These are phyloP conservation scores for Hura crepitans DNA, from an alignment of 441 rosid species.

Conservation along the genomic window DNA sequence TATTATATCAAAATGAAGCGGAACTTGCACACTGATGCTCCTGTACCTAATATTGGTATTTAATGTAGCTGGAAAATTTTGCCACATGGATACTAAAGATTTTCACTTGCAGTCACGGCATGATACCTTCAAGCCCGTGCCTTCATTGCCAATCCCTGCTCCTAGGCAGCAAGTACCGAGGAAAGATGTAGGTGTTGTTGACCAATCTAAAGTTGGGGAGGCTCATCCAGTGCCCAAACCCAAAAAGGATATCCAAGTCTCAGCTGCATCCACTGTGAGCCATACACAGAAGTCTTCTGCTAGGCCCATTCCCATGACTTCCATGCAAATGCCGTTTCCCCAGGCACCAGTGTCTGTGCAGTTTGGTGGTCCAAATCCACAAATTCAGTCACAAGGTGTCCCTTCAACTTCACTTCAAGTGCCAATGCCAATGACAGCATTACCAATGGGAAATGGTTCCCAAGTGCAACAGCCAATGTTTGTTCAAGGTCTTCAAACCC, in stretches of 20 bases:
- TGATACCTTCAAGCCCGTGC: constrained; percentile 47
- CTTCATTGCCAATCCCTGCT: constrained; percentile 52
- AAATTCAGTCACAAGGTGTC: constrained; percentile 67
- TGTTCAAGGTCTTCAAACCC: constrained; percentile 73
- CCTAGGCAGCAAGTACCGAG: constrained; percentile 53
- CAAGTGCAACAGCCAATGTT: constrained; percentile 76
- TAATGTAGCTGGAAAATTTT: not conserved
- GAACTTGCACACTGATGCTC: not conserved
- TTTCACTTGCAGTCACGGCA: constrained; percentile 59
- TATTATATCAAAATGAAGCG: not conserved
- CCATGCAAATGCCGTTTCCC: constrained; percentile 69
- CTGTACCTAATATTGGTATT: not conserved
- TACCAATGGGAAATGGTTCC: constrained; percentile 63
- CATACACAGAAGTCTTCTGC: constrained; percentile 61
- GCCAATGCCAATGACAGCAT: constrained; percentile 62
- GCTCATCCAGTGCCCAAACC: constrained; percentile 42
- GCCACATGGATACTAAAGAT: not conserved
- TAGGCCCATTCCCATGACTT: constrained; percentile 49
- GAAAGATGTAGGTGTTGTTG: constrained; percentile 44
- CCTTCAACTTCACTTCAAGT: constrained; percentile 59
- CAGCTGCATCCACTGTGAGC: constrained; percentile 38
- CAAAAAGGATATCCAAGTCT: constrained; percentile 56
- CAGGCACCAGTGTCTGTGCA: constrained; percentile 66
- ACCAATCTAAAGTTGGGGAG: constrained; percentile 46
- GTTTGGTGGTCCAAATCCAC: constrained; percentile 70